Base-by-base conservation (phyloP, 2,329 filamentous ascomycete species). In the Talaromyces funiculosus region DNA sequence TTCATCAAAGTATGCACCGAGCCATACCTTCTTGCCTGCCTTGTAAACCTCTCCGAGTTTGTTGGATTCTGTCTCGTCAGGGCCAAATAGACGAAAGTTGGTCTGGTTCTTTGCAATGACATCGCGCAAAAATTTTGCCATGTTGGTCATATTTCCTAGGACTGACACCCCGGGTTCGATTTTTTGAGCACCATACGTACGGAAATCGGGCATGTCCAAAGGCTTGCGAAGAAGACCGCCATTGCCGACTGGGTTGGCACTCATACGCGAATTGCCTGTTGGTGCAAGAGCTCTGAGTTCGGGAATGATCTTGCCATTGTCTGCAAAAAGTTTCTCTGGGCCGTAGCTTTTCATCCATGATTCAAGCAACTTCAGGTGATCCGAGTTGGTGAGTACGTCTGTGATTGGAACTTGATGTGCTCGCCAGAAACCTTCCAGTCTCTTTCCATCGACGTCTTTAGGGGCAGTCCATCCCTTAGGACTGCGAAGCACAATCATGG, bases 391-490 rank as follows among this genome's bases (percentile, higher is more conserved):
- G 37, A 81, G 80, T 1, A 89, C 86, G 64, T 89, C 87, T 4
- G 88, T 82, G 62, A 92, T 86, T 45, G 89, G 89, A 6, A 92
- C 86, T 73, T 92, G 89, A 70, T 92, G 89, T 18, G 89, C 80
- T 45, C 88, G 83, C 88, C 88, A 92, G 78, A 85, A 92, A n/a
- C 89, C 89, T 67, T 85, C 85, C 7, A 91, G 81, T 66, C 83
- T 86, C 69, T 90, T 87, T 61, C 83, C 83, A 66, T 88, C 87
- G 55, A 92, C 68, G 72, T 89, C 87, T 61, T 87, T 82, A 5
- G 89, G 89, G 1, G 84, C 89, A 14, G 87, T 90, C 89, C 89
- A 92, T 60, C 89, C 89, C 77, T 92, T 92, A 59, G 89, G 89
- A 35, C 83, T 89, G 67, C 89, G 84, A 35, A 92, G 84, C 38